These are phyloP conservation scores for Priceomyces haplophilus DNA, from an alignment of 805 yeast species.

Conservation along the genomic window DNA sequence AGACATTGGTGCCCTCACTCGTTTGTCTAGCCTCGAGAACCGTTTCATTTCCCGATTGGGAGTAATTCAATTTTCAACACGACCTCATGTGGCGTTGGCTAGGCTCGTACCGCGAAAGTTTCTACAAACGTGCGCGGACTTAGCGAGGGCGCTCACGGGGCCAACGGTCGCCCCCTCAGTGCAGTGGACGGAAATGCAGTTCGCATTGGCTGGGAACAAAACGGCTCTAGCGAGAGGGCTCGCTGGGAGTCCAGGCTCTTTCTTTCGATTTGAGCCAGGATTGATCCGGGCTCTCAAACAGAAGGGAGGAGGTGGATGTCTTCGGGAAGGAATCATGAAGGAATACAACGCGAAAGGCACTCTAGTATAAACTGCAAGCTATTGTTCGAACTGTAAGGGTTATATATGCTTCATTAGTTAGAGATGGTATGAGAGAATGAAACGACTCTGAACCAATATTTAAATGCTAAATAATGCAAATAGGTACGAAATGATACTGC, in stretches of 20 bases:
- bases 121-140: background rate
- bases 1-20: background rate
- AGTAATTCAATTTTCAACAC: slow-evolving; percentile 1
- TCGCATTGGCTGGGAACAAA: no score
- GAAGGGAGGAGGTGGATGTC: no score
- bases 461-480: background rate
- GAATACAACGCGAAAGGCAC: no score
- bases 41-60: background rate
- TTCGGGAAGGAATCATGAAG: no score
- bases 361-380: no score
- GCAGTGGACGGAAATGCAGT: no score
- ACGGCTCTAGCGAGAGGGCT: no score
- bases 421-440: background rate
- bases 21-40: background rate
- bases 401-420: background rate
- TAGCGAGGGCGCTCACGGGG: background rate
- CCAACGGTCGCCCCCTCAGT: background rate
- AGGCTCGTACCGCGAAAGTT: background rate
- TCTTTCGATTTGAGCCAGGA: no score
- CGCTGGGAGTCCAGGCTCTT: no score
- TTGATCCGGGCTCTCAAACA: no score
- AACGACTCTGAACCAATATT: background rate
- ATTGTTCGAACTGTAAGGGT: background rate
- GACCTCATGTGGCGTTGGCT: background rate
- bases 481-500: background rate